These are phyloP conservation scores for Colletotrichum salicis DNA, from an alignment of 2,329 filamentous ascomycete genomes.

Conservation along the genomic window DNA sequence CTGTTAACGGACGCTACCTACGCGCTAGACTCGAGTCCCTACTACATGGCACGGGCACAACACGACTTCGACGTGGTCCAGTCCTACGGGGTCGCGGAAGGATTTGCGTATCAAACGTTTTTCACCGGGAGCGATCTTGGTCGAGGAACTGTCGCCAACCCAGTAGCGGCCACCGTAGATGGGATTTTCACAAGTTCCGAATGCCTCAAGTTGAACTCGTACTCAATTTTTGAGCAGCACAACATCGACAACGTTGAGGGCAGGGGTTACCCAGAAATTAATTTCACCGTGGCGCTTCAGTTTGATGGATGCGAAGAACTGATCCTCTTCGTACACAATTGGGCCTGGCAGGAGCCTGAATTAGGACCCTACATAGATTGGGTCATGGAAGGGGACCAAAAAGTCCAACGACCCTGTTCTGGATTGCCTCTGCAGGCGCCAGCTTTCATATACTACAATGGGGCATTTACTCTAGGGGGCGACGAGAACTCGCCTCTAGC, in stretches of 20 bases:
- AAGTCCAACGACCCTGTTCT: neutral
- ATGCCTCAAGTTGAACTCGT: neutral
- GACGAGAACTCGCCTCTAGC: neutral
- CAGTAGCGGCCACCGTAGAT: slow-evolving; percentile 11
- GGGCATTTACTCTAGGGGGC: neutral
- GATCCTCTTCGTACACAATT: too few relatives aligned
- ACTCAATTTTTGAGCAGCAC: neutral
- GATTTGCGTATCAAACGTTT: slow-evolving; percentile 18
- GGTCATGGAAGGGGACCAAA: neutral
- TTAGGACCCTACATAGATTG: too few relatives aligned
- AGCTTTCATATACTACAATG: slow-evolving; percentile 7
- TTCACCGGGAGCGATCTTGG: neutral
- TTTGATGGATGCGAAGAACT: slow-evolving; percentile 13
- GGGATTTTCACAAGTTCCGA: slow-evolving; percentile 7
- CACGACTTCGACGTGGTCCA: slow-evolving; percentile 3
- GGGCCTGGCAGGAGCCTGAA: too few relatives aligned
- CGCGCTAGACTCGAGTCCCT: neutral
- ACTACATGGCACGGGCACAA: slow-evolving; percentile 1
- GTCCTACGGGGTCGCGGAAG: slow-evolving; percentile 2
- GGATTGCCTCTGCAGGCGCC: neutral
- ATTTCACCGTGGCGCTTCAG: neutral
- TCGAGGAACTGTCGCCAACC: neutral
- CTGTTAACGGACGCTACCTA: neutral
- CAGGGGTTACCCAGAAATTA: neutral
- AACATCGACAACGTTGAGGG: neutral